phyloP scores from a whole-genome alignment of 352 stramenopile species.

The Globisporangium alternatum region DNA sequence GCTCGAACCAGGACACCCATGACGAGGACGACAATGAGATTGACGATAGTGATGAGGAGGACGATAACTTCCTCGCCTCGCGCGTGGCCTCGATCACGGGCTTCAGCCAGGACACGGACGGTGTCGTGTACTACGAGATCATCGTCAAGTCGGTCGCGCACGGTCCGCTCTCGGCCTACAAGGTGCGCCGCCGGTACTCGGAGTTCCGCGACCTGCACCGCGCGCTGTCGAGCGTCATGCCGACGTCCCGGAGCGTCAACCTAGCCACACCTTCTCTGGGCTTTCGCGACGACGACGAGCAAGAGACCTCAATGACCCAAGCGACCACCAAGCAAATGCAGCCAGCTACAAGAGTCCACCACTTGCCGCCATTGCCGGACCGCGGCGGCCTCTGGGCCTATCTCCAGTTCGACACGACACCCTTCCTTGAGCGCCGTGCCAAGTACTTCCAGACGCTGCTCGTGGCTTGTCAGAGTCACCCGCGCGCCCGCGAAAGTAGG shows the following conservation, averaged over 20 bases:
- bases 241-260: slow-evolving; percentile 21
- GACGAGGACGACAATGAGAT: slow-evolving; percentile 14
- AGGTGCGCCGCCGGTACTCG: slow-evolving; percentile 72
- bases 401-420: slow-evolving; percentile 59
- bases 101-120: slow-evolving; percentile 71
- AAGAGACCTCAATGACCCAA: not conserved
- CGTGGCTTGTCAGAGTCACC: slow-evolving; percentile 48
- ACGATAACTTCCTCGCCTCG: slow-evolving; percentile 75
- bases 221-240: slow-evolving; percentile 55
- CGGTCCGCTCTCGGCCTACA: slow-evolving; percentile 74
- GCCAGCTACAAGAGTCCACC: not conserved
- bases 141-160: slow-evolving; percentile 58
- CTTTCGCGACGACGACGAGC: slow-evolving; percentile 9
- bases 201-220: slow-evolving; percentile 64
- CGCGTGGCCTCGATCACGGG: slow-evolving; percentile 63
- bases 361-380: slow-evolving; percentile 56
- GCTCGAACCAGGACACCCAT: slow-evolving; percentile 6
- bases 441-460: slow-evolving; percentile 69
- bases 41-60: slow-evolving; percentile 34
- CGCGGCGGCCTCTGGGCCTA: slow-evolving; percentile 75
- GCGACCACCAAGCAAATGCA: not conserved
- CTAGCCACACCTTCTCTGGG: not conserved
- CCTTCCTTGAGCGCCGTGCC: slow-evolving; percentile 55
- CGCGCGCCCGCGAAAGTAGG: slow-evolving; percentile 40
- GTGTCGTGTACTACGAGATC: slow-evolving; percentile 79